phyloP scores from a whole-genome alignment of 345 rosid species.

The Salix dunnii region DNA sequence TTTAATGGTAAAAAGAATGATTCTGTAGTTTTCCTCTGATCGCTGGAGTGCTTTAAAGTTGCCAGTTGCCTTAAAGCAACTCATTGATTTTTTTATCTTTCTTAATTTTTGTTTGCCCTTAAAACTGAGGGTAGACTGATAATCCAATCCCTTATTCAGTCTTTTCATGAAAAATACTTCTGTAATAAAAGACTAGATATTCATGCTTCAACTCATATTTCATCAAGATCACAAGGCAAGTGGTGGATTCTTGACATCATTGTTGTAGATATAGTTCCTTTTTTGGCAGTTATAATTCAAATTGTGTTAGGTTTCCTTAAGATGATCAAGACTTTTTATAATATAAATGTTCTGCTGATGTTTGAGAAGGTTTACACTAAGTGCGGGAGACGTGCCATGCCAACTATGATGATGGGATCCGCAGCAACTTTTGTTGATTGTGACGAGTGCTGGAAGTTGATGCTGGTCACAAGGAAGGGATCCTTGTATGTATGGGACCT shows the following conservation, averaged over 20 bases:
- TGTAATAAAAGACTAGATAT: not conserved
- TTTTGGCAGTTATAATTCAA: not conserved
- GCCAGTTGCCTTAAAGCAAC: not conserved
- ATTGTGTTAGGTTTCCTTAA: not conserved
- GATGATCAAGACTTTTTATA: not conserved
- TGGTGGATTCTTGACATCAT: not conserved
- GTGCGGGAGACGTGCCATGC: constrained; percentile 95
- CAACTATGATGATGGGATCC: constrained; percentile 93
- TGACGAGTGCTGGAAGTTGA: constrained; percentile 86
- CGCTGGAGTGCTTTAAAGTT: not conserved
- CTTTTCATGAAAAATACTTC: not conserved
- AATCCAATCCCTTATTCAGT: not conserved
- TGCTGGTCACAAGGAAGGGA: constrained; percentile 85
- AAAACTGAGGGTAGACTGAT: not conserved
- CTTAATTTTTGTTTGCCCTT: not conserved
- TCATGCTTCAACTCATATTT: not conserved
- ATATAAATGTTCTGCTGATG: constrained; percentile 5
- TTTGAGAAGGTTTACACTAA: constrained; percentile 76
- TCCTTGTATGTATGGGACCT: constrained; percentile 85
- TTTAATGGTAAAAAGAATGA: not conserved
- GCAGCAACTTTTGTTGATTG: constrained; percentile 91
- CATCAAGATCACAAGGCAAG: not conserved
- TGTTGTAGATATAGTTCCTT: not conserved
- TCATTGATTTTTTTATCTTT: not conserved
- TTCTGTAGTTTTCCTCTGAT: not conserved